Percentiles rank a stretch among this genome's conserved stretches.
These are phyloP conservation scores for Colletotrichum filicis DNA, from an alignment of 2,329 filamentous ascomycete genomes.

Conservation along the genomic window DNA sequence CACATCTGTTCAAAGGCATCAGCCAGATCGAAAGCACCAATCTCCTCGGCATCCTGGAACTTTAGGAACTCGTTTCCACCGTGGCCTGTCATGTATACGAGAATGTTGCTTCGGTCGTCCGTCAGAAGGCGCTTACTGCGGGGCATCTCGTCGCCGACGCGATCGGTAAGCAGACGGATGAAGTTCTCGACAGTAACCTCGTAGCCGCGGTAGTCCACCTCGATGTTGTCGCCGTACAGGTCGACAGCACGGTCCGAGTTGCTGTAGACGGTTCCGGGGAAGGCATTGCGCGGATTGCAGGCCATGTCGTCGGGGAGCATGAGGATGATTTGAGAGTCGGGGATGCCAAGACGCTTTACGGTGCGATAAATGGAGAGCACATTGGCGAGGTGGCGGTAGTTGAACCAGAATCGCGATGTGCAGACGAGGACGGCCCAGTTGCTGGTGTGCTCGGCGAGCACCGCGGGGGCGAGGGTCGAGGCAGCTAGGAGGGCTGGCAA, in stretches of 20 bases:
- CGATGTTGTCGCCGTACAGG: slow-evolving; percentile 97
- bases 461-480: slow-evolving; percentile 54
- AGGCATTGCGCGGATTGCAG: slow-evolving; percentile 97
- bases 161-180: slow-evolving; percentile 92
- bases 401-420: slow-evolving; percentile 99
- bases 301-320: slow-evolving; percentile 99
- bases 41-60: slow-evolving; percentile 98
- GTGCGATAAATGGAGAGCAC: slow-evolving; percentile 97
- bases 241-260: slow-evolving; percentile 96
- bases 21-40: slow-evolving; percentile 93
- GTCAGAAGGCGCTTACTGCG: slow-evolving; percentile 93
- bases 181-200: slow-evolving; percentile 99
- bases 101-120: slow-evolving; percentile 94
- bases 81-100: slow-evolving; percentile 99
- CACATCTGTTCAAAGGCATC: slow-evolving; percentile 99
- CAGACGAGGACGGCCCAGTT: slow-evolving; percentile 99
- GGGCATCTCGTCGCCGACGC: slow-evolving; percentile 93
- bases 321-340: slow-evolving; percentile 98
- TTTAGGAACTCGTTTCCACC: slow-evolving; percentile 98
- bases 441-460: slow-evolving; percentile 85
- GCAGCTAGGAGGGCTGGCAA: slow-evolving; percentile 61
- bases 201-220: slow-evolving; percentile 97
- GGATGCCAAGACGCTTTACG: slow-evolving; percentile 96
- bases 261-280: slow-evolving; percentile 97
- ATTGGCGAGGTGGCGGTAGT: slow-evolving; percentile 98